A percentile compares a stretch with the other conserved stretches of the same genome.
phyloP scores from a whole-genome alignment of 169 alveolate genomes.

The Besnoitia besnoiti region DNA sequence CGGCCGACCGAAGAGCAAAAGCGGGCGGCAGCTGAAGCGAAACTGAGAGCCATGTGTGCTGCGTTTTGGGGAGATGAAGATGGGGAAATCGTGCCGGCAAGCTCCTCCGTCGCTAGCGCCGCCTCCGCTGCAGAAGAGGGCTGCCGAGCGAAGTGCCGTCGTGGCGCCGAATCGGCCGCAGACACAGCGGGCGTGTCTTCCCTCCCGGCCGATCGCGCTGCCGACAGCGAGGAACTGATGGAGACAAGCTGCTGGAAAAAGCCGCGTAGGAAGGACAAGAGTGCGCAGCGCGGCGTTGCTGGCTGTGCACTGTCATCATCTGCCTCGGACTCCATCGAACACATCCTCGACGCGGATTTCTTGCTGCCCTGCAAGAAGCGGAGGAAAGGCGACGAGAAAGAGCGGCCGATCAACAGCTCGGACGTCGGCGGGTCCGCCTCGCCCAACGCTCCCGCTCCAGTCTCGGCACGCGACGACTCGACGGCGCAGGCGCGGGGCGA shows the following conservation, averaged over 20 bases:
- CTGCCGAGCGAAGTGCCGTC: neutral
- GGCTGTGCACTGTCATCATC: too few relatives aligned
- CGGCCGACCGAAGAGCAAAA: neutral
- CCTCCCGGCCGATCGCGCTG: neutral
- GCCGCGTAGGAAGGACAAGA: too few relatives aligned
- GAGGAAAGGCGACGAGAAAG: too few relatives aligned
- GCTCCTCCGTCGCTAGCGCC: neutral
- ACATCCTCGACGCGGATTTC: too few relatives aligned
- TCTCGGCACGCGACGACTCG: too few relatives aligned
- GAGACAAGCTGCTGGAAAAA: neutral
- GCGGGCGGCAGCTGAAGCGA: neutral
- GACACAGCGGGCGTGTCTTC: neutral
- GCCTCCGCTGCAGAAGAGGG: neutral
- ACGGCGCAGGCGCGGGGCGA: too few relatives aligned
- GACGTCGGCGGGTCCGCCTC: too few relatives aligned
- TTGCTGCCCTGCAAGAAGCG: too few relatives aligned
- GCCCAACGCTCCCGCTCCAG: too few relatives aligned
- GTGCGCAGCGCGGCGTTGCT: too few relatives aligned
- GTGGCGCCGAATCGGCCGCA: neutral
- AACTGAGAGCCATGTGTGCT: conserved; percentile 7
- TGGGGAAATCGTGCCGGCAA: neutral
- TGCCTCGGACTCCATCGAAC: too few relatives aligned
- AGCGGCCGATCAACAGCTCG: too few relatives aligned
- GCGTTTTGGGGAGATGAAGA: conserved; percentile 27
- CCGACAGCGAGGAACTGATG: neutral